phyloP scores from a whole-genome alignment of 2,329 filamentous ascomycete genomes.

The Penicillium rolfsii region DNA sequence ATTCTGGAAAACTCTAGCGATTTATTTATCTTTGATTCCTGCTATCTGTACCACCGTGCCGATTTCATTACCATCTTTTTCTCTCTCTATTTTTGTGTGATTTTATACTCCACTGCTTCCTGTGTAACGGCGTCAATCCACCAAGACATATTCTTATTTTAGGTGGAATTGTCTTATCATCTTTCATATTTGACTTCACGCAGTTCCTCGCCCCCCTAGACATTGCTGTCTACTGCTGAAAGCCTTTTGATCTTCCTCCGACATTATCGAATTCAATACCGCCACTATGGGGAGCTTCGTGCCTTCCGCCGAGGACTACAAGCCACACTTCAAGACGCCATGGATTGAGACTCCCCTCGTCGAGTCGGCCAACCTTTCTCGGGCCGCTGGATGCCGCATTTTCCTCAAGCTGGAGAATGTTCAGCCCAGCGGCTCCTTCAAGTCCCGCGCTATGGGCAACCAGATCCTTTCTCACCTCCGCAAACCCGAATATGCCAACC shows the following conservation, averaged over 20 bases:
- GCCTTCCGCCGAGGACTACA: constrained; percentile 28
- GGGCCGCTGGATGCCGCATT: constrained; percentile 74
- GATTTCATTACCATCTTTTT: constrained; percentile 3
- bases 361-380: constrained; percentile 67
- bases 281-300: constrained; percentile 42
- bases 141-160: constrained; percentile 19
- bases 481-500: constrained; percentile 45
- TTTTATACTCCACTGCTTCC: constrained; percentile 12
- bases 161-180: constrained; percentile 10
- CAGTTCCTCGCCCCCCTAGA: constrained; percentile 5
- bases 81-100: constrained; percentile 11
- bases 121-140: constrained; percentile 20
- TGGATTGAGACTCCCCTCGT: constrained; percentile 75
- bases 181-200: constrained; percentile 11
- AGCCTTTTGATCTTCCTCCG: not conserved
- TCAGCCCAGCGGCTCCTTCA: constrained; percentile 85
- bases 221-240: constrained; percentile 1
- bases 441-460: constrained; percentile 75
- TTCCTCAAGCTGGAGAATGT: constrained; percentile 85
- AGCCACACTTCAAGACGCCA: constrained; percentile 48
- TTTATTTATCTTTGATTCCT: constrained; percentile 18
- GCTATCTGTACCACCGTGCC: constrained; percentile 11
- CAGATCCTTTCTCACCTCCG: constrained; percentile 62
- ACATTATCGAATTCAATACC: constrained; percentile 21
- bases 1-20: constrained; percentile 7